These are phyloP conservation scores for Proliferodiscus dingleyae DNA, from an alignment of 2,329 filamentous ascomycete species.

Conservation along the genomic window DNA sequence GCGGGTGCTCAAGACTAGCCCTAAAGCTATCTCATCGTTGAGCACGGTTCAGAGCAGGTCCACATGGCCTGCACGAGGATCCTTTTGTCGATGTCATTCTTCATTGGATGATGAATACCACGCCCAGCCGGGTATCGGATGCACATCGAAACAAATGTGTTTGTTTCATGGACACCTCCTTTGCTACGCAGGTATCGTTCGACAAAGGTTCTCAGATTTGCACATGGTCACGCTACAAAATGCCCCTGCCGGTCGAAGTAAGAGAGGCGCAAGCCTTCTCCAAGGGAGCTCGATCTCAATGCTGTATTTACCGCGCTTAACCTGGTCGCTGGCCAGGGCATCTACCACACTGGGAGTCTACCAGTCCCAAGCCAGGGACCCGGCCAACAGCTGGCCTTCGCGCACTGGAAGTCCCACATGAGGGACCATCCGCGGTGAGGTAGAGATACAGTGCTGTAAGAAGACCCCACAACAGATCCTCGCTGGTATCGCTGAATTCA, in stretches of 20 bases:
- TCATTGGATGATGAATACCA: background rate
- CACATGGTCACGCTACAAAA: too few relatives aligned
- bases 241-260: too few relatives aligned
- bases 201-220: too few relatives aligned
- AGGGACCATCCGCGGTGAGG: slow-evolving; percentile 6
- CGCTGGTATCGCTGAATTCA: background rate
- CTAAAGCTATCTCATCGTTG: background rate
- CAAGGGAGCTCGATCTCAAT: background rate
- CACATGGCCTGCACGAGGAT: background rate
- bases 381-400: background rate
- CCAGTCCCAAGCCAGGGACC: background rate
- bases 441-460: background rate
- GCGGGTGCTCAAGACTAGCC: background rate
- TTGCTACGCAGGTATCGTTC: too few relatives aligned
- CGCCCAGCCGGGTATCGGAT: background rate
- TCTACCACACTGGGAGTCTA: too few relatives aligned
- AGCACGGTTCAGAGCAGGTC: background rate
- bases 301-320: background rate
- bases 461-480: background rate
- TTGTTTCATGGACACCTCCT: too few relatives aligned
- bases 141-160: background rate
- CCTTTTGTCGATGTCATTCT: background rate
- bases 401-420: background rate
- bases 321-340: background rate
- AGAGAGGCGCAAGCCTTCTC: background rate